Percentiles rank a stretch among this genome's conserved stretches.
phyloP scores from a whole-genome alignment of 2,329 filamentous ascomycete species.

The Hymenoscyphus albidus region DNA sequence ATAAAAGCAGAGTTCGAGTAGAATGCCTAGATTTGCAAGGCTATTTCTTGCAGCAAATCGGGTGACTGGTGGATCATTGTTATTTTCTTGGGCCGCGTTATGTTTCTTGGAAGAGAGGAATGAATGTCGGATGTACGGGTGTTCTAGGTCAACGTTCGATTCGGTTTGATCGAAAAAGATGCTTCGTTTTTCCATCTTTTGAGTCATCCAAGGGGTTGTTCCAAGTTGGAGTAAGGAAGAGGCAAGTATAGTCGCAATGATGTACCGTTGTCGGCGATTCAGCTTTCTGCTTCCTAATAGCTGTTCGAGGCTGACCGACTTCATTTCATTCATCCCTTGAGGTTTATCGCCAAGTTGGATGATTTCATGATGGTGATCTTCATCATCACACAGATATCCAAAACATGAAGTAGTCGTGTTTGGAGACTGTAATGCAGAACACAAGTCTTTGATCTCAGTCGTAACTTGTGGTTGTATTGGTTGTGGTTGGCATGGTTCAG shows the following conservation, averaged over 20 bases:
- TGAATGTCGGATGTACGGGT: conserved; percentile 21
- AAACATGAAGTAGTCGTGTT: conserved; percentile 6
- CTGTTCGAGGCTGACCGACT: conserved; percentile 20
- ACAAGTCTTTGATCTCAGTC: conserved; percentile 21
- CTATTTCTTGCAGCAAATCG: conserved; percentile 15
- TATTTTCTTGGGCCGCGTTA: background rate
- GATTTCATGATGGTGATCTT: conserved; percentile 15
- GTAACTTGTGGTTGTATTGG: background rate
- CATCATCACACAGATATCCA: conserved; percentile 21
- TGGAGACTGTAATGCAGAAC: conserved; percentile 11
- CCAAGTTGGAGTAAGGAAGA: conserved; percentile 28
- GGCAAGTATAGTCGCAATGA: conserved; percentile 25
- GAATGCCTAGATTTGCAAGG: conserved; percentile 23
- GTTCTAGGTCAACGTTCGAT: conserved; percentile 17
- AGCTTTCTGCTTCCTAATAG: conserved; percentile 16
- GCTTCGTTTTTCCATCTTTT: conserved; percentile 23
- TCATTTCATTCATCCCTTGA: background rate
- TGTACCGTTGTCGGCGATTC: conserved; percentile 23
- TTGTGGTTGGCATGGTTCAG: background rate
- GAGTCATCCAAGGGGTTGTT: conserved; percentile 25
- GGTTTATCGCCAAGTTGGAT: conserved; percentile 5
- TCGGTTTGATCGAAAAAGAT: conserved; percentile 25
- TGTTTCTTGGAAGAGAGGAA: conserved; percentile 11
- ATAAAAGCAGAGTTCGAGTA: conserved; percentile 30
- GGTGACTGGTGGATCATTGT: background rate